Conservation (phyloP, 2,329 filamentous ascomycete genomes). For the Penicillium sp. region DNA sequence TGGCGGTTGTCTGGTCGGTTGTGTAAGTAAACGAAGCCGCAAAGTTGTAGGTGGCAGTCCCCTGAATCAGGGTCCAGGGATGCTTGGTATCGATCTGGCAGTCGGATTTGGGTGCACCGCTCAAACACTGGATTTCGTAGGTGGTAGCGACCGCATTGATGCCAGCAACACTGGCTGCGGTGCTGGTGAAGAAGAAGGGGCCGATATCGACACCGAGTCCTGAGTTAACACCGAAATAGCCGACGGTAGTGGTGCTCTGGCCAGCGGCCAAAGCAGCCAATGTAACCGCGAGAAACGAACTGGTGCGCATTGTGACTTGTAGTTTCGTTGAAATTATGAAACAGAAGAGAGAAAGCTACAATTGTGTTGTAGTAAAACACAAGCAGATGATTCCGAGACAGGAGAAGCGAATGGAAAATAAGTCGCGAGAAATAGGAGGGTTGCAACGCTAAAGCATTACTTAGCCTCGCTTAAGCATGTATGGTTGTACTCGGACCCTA, state of each 20-base stretch:
- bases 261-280: background rate
- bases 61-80: conserved; percentile 2
- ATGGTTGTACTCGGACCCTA: too few relatives aligned
- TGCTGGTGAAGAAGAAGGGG: background rate
- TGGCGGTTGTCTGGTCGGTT: background rate
- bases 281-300: background rate
- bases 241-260: background rate
- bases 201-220: background rate
- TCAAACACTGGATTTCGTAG: conserved; percentile 1
- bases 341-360: too few relatives aligned
- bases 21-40: background rate
- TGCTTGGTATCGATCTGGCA: background rate
- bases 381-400: too few relatives aligned
- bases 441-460: too few relatives aligned
- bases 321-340: too few relatives aligned
- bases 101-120: background rate
- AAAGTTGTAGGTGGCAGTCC: background rate
- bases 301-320: background rate
- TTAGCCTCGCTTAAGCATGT: too few relatives aligned
- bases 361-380: too few relatives aligned
- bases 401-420: too few relatives aligned
- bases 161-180: background rate
- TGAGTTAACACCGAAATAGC: background rate
- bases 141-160: conserved; percentile 1
- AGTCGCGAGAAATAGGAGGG: too few relatives aligned